Evolutionary conservation across 2,329 filamentous ascomycete genomes (phyloP).

Genomic region (Paecilomyces dactylethromorphus): DNA sequence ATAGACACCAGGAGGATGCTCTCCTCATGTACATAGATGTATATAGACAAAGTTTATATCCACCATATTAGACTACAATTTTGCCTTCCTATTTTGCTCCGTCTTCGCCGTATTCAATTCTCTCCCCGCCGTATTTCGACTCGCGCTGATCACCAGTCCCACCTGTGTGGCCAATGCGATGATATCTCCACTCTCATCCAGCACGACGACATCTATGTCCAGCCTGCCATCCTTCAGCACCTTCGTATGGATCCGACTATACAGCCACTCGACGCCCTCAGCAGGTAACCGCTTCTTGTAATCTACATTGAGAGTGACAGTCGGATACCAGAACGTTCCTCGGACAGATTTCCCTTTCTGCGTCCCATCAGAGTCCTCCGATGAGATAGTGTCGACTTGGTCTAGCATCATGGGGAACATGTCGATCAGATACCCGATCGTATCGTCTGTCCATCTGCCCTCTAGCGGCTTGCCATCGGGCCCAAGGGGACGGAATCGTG

Average conservation of each 20-base stretch:
- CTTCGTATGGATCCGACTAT: conserved; percentile 59
- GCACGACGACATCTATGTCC: conserved; percentile 64
- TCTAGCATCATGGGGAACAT: conserved; percentile 63
- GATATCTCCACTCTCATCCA: conserved; percentile 58
- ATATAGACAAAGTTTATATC: neutral
- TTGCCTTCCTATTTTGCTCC: conserved; percentile 7
- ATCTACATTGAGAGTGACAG: conserved; percentile 67
- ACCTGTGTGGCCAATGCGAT: conserved; percentile 65
- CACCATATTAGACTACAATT: conserved; percentile 1
- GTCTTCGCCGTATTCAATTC: conserved; percentile 24
- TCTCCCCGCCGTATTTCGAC: conserved; percentile 54
- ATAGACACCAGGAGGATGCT: neutral
- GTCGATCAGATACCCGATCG: conserved; percentile 61
- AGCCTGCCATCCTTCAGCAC: conserved; percentile 64
- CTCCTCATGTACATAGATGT: conserved; percentile 4
- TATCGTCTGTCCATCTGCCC: conserved; percentile 55
- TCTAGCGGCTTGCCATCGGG: conserved; percentile 16
- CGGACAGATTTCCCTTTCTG: conserved; percentile 9
- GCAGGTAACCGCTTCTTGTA: conserved; percentile 65
- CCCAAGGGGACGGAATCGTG: conserved; percentile 51
- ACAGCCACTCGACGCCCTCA: conserved; percentile 67
- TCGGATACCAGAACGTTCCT: conserved; percentile 64
- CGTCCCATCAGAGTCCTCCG: conserved; percentile 21
- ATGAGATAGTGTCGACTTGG: conserved; percentile 28
- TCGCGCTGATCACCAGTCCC: conserved; percentile 55